Base-by-base conservation (phyloP, 805 yeast species). In the Naumovozyma dairenensis region DNA sequence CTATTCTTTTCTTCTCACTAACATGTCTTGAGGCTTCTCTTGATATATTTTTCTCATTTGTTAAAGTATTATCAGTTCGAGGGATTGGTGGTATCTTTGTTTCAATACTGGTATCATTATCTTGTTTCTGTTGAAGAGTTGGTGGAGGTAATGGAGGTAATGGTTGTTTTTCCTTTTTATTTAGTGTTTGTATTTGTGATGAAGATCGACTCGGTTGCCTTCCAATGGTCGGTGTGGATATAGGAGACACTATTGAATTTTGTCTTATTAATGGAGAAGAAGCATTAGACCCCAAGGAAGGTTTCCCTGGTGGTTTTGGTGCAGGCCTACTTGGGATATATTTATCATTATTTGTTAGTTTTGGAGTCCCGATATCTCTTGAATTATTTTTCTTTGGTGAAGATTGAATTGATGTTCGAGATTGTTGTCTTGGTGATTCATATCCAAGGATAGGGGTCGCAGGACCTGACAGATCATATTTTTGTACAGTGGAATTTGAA, bases 1-100 rank as follows among this genome's bases (percentile, higher is more conserved):
- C 82, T 51, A 84, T 95, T 31, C 89, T 73, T 47, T 83, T 80
- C 52, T 76, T 71, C 43, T 74, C 82, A 39, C 51, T 48, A 30
- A 58, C 48, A 46, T 45, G 31, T 42, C 46, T 41, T 29, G 51
- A 33, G 32, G 30, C 35, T 30, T 38, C 44, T 45, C 33, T 25
- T 8, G 42, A 41, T n/a, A 32, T 29, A 31, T 42, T 35, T 13
- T 41, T 28, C 16, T 43, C 42, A 12, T 25, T 19, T 4, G 36
- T 40, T n/a, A 28, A 28, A 31, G 40, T 35, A 13, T 40, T 29
- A 16, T 43, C 43, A 9, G 70, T 56, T 33, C 54, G 54, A 6
- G 66, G 61, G 13, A 55, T 31, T 9, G 66, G 63, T 8, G 60
- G 61, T 2, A 51, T 32, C 41, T 12, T 25, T 28, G 27, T 6